Conservation (phyloP, 139 green algal species). For the Chlorella sp. region DNA sequence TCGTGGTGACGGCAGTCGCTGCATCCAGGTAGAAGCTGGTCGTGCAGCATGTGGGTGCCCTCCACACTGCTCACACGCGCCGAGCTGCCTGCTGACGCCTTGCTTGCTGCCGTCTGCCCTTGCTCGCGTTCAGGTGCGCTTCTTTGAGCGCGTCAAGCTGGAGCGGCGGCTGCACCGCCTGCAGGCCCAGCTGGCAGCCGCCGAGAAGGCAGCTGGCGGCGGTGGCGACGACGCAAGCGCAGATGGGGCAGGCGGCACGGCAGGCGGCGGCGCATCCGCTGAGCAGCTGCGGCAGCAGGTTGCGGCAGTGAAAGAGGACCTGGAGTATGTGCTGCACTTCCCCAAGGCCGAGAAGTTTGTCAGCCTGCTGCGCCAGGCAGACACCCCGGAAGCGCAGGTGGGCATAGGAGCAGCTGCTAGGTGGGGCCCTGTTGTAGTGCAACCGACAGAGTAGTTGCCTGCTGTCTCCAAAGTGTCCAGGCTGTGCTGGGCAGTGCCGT, state of each 20-base stretch:
- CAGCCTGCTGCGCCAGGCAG: constrained; percentile 67
- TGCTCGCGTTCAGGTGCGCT: constrained; percentile 82
- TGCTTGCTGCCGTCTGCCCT: too few relatives aligned
- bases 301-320: not conserved
- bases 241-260: not conserved
- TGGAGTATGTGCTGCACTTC: constrained; percentile 89
- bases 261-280: not conserved
- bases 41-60: too few relatives aligned
- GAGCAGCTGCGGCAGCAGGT: constrained; percentile 5
- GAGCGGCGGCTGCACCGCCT: constrained; percentile 74
- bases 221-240: not conserved
- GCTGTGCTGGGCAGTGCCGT: too few relatives aligned
- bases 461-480: too few relatives aligned
- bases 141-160: constrained; percentile 92
- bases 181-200: constrained; percentile 33
- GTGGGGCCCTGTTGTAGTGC: not conserved
- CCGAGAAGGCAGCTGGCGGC: not conserved
- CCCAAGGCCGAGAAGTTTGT: constrained; percentile 91
- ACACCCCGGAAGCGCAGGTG: constrained; percentile 62
- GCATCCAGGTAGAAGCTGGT: too few relatives aligned
- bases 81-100: too few relatives aligned
- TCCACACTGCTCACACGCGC: too few relatives aligned
- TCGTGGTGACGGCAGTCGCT: too few relatives aligned
- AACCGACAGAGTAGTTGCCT: not conserved
- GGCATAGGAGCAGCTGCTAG: not conserved